Evolutionary conservation across 306 rosid species (phyloP), one percentile per base, ranked within the genome.

Genomic region (Fagus crenata): DNA sequence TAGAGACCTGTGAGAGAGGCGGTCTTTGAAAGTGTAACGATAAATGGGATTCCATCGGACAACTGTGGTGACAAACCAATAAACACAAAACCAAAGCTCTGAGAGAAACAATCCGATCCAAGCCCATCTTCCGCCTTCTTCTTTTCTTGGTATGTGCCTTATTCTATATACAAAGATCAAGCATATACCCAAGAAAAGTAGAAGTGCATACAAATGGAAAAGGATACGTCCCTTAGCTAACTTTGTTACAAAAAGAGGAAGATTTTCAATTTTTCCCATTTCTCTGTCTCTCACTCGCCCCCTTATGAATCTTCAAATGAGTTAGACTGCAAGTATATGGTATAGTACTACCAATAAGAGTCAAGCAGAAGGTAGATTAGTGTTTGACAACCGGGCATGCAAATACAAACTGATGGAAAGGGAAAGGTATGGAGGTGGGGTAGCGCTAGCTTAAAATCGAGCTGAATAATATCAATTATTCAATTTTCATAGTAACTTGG

Each of bases 121-220:
- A 14, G 64, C 49, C 75, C 59, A 72, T 53, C 75, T 72, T 72
- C 60, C 39, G 0, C 22, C 32, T 72, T 31, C 43, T 72, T 35
- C 49, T 49, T 51, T 14, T 2, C 12, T 14, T 49, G 46, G 75
- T 53, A 72, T 35, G 18, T 72, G 18, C 7, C 32, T 72, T 6
- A 72, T 5, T 72, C 75, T 72, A 35, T 72, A 72, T 35, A 53
- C 1, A 92, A 90, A 94, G 17, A 90, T 88, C 58, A 84, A 85
- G 74, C 89, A 81, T 76, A 86, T 89, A 18, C 89, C 90, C 64
- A 86, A 77, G 6, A 88, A 84, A 36, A 89, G 59, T 1, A 95
- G 80, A 11, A 69, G 63, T 31, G 89, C 78, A 85, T 84, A 92
- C 8, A 80, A 12, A 72, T 90, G 86, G 4, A 85, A 82, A 36